Percentiles rank a stretch among this genome's conserved stretches.
Evolutionary conservation across 2,329 filamentous ascomycete genomes (phyloP).

Genomic region (Triangularia setosa): DNA sequence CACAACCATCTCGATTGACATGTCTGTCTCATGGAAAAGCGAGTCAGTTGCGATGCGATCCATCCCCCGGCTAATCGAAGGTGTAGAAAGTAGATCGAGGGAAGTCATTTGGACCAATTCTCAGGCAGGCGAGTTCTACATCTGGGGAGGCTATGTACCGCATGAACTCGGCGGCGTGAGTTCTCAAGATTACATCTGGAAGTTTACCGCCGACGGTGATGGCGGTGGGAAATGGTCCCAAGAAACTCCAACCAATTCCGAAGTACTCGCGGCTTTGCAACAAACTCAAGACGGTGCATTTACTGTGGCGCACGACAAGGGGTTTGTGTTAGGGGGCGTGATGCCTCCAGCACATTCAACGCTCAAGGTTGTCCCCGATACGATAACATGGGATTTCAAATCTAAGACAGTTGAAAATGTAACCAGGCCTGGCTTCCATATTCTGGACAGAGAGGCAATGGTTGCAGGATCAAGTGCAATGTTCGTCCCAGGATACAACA

Average conservation of each 20-base stretch:
- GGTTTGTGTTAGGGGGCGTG: background rate
- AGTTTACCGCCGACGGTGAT: conserved; percentile 1
- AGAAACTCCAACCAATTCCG: conserved; percentile 10
- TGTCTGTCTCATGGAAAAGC: conserved; percentile 20
- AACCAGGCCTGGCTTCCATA: conserved; percentile 13
- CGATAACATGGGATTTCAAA: conserved; percentile 17
- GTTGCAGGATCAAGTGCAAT: background rate
- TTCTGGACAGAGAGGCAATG: conserved; percentile 15
- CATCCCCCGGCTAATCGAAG: background rate
- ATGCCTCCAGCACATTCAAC: no score
- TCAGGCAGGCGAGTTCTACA: background rate
- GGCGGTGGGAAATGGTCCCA: background rate
- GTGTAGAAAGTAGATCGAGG: background rate
- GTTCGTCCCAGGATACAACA: background rate
- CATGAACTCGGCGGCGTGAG: background rate
- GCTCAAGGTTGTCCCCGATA: background rate
- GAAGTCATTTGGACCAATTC: background rate
- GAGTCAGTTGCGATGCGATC: background rate
- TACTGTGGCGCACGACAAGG: background rate
- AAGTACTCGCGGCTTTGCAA: background rate
- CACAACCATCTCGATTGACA: conserved; percentile 23
- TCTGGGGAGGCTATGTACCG: background rate
- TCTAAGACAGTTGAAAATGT: conserved; percentile 15
- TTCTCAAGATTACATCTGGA: background rate
- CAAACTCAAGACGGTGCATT: background rate